Conservation (phyloP, 2,329 filamentous ascomycete species). For the Fonsecaea pugnacius region DNA sequence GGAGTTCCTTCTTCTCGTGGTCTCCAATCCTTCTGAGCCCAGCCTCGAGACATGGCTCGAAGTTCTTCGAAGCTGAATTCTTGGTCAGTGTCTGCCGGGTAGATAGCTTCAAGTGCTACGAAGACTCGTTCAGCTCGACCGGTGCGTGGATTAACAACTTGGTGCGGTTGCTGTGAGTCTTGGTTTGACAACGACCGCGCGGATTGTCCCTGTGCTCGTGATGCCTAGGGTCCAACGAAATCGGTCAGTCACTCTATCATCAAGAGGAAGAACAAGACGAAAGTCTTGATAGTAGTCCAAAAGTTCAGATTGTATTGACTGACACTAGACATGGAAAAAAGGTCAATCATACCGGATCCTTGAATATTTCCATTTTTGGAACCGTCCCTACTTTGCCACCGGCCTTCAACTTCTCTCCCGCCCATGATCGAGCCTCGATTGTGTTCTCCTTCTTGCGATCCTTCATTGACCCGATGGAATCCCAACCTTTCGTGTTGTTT, state of each 20-base stretch:
- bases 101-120: slow-evolving; percentile 82
- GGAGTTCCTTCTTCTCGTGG: slow-evolving; percentile 33
- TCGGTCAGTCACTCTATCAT: slow-evolving; percentile 4
- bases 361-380: slow-evolving; percentile 89
- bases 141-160: slow-evolving; percentile 81
- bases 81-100: slow-evolving; percentile 73
- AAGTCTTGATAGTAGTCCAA: neutral
- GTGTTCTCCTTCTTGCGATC: slow-evolving; percentile 94
- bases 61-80: slow-evolving; percentile 94
- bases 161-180: slow-evolving; percentile 73
- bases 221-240: slow-evolving; percentile 54
- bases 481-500: slow-evolving; percentile 74
- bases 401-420: slow-evolving; percentile 83
- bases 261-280: neutral
- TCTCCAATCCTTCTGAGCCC: slow-evolving; percentile 61
- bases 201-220: slow-evolving; percentile 43
- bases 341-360: slow-evolving; percentile 81
- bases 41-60: slow-evolving; percentile 75
- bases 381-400: slow-evolving; percentile 78
- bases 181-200: slow-evolving; percentile 49
- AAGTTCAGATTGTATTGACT: slow-evolving; percentile 24
- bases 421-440: slow-evolving; percentile 85
- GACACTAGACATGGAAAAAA: slow-evolving; percentile 44
- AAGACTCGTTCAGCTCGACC: slow-evolving; percentile 85
- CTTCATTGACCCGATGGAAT: slow-evolving; percentile 82